These are phyloP conservation scores for Hypoxylon sp. DNA, from an alignment of 2,329 filamentous ascomycete species.

Conservation along the genomic window DNA sequence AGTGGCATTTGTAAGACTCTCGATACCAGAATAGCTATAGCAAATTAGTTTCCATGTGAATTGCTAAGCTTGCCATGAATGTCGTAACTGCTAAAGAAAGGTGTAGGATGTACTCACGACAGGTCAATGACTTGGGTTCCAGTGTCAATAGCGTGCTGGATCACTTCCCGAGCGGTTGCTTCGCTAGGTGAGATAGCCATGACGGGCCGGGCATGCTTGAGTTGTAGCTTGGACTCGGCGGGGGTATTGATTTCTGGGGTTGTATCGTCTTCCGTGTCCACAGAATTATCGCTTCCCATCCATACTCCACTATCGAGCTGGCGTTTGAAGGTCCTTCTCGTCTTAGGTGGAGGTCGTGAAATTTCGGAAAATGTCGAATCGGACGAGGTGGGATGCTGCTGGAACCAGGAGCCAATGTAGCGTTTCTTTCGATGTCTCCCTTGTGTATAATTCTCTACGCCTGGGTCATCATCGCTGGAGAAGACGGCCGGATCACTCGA, in stretches of 20 bases:
- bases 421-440: conserved; percentile 70
- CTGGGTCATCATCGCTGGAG: conserved; percentile 78
- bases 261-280: conserved; percentile 62
- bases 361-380: conserved; percentile 62
- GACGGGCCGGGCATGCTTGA: conserved; percentile 51
- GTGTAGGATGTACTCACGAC: conserved; percentile 63
- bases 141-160: conserved; percentile 68
- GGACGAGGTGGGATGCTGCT: conserved; percentile 67
- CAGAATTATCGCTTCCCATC: conserved; percentile 71
- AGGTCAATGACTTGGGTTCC: conserved; percentile 73
- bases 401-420: conserved; percentile 77
- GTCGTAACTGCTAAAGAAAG: neutral
- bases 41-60: conserved; percentile 8
- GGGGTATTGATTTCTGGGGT: conserved; percentile 53
- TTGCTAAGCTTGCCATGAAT: neutral
- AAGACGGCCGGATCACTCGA: conserved; percentile 80
- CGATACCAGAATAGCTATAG: conserved; percentile 61
- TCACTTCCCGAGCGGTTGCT: conserved; percentile 59
- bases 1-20: conserved; percentile 67
- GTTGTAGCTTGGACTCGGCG: conserved; percentile 55
- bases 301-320: conserved; percentile 78
- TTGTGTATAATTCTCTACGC: conserved; percentile 73
- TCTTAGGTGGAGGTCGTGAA: conserved; percentile 53
- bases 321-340: conserved; percentile 67
- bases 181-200: conserved; percentile 58